phyloP scores from a whole-genome alignment of 2,329 filamentous ascomycete species.

The Lachnum nothofagi region DNA sequence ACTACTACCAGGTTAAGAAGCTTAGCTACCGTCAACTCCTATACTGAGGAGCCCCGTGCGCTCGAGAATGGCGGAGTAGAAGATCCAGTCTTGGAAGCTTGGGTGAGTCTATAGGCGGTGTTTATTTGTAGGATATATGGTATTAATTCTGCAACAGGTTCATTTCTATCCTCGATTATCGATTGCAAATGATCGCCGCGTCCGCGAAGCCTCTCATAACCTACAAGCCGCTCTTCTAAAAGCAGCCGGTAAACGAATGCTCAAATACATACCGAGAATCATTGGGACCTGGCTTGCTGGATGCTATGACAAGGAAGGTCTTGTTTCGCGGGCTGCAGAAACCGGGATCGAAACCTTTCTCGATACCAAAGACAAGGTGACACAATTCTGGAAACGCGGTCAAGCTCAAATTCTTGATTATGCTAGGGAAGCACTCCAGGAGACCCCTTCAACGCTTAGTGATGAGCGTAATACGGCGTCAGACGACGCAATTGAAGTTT shows the following conservation, averaged over 20 bases:
- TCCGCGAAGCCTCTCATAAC: conserved; percentile 78
- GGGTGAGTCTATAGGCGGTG: conserved; percentile 56
- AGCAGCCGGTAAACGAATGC: conserved; percentile 74
- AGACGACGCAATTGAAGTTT: conserved; percentile 83
- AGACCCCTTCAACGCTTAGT: conserved; percentile 76
- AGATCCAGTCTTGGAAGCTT: conserved; percentile 78
- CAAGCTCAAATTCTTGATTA: conserved; percentile 77
- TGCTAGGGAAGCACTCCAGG: conserved; percentile 71
- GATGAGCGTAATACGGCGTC: conserved; percentile 78
- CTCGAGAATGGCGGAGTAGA: conserved; percentile 56
- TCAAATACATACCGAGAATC: conserved; percentile 68
- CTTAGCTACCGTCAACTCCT: conserved; percentile 49
- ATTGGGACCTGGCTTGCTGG: conserved; percentile 90
- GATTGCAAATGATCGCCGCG: conserved; percentile 81
- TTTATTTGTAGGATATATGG: conserved; percentile 18
- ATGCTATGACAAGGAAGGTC: conserved; percentile 77
- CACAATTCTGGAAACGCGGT: conserved; percentile 73
- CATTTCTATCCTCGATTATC: conserved; percentile 83
- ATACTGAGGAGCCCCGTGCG: background rate
- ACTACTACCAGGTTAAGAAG: conserved; percentile 86
- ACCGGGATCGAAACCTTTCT: conserved; percentile 74
- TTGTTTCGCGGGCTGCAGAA: conserved; percentile 68
- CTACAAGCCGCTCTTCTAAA: conserved; percentile 61
- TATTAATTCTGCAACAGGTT: conserved; percentile 52
- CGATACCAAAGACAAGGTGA: conserved; percentile 71